Percentiles rank a stretch among this genome's conserved stretches.
These are phyloP conservation scores for Echites panduratus DNA, from an alignment of 257 asterid genomes.

Conservation along the genomic window DNA sequence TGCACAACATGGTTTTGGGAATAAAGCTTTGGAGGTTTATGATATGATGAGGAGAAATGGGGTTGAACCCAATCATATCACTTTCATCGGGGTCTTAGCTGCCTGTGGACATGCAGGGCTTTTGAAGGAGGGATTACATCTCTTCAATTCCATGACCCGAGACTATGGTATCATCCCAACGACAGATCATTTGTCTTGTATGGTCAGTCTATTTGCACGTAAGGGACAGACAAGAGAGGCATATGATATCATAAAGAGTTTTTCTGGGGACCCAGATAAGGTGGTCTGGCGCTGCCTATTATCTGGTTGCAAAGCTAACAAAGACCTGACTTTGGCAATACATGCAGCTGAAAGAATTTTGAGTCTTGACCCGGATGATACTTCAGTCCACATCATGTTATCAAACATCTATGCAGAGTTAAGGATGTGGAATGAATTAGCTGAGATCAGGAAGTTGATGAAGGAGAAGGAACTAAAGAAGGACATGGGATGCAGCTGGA, in stretches of 20 bases:
- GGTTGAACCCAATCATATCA: slow-evolving; percentile 48
- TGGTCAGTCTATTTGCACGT: slow-evolving; percentile 61
- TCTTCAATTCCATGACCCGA: slow-evolving; percentile 48
- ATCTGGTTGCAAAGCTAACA: slow-evolving; percentile 53
- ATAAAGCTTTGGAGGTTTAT: slow-evolving; percentile 59
- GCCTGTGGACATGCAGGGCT: slow-evolving; percentile 72
- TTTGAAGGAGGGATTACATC: slow-evolving; percentile 48
- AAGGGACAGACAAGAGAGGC: slow-evolving; percentile 57
- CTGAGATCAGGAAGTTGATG: slow-evolving; percentile 47
- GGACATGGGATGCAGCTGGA: slow-evolving; percentile 77
- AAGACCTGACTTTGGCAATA: slow-evolving; percentile 44
- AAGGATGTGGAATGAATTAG: slow-evolving; percentile 69
- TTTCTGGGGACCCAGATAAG: slow-evolving; percentile 36
- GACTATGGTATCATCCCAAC: slow-evolving; percentile 46
- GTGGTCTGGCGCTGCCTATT: slow-evolving; percentile 81
- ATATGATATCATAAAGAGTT: slow-evolving; percentile 36
- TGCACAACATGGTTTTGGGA: slow-evolving; percentile 68
- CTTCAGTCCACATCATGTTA: slow-evolving; percentile 54
- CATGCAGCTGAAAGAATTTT: slow-evolving; percentile 61
- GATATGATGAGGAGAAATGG: slow-evolving; percentile 39
- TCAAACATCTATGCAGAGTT: slow-evolving; percentile 64
- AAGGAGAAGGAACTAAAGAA: slow-evolving; percentile 54
- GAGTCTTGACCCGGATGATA: slow-evolving; percentile 61
- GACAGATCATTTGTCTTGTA: slow-evolving; percentile 65
- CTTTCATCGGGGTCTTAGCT: slow-evolving; percentile 61